Conservation (phyloP, 2,329 filamentous ascomycete species). For the Cephalotrichum gorgonifer region DNA sequence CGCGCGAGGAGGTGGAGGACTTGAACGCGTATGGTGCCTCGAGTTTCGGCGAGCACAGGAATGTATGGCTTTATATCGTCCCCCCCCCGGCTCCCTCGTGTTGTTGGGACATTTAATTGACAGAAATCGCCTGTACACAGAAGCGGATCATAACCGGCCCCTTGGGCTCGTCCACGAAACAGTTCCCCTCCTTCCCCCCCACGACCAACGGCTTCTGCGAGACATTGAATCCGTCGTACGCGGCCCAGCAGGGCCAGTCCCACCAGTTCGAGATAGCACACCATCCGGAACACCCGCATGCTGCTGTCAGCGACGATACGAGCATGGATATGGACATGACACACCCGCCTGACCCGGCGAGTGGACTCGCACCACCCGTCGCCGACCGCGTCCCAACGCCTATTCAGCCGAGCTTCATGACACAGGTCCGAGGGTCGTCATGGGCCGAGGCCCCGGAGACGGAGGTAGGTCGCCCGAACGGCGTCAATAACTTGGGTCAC, state of each 20-base stretch:
- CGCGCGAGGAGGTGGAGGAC: slow-evolving; percentile 1
- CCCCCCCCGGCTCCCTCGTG: neutral
- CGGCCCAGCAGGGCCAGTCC: slow-evolving; percentile 1
- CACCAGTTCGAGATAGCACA: neutral
- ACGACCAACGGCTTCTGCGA: slow-evolving; percentile 27
- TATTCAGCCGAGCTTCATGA: slow-evolving; percentile 47
- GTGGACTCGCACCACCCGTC: slow-evolving; percentile 9
- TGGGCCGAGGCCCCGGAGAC: slow-evolving; percentile 24
- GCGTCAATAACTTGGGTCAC: slow-evolving; percentile 26
- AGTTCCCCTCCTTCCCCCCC: slow-evolving; percentile 15
- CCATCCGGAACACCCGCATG: neutral
- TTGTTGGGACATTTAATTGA: slow-evolving; percentile 1
- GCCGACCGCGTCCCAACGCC: slow-evolving; percentile 46
- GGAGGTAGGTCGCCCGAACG: slow-evolving; percentile 20
- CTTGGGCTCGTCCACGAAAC: slow-evolving; percentile 34
- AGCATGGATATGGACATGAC: slow-evolving; percentile 44
- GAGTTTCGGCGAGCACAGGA: slow-evolving; percentile 1
- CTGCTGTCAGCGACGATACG: slow-evolving; percentile 16
- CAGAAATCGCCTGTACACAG: slow-evolving; percentile 21
- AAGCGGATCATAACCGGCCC: slow-evolving; percentile 42
- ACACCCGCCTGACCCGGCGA: slow-evolving; percentile 7
- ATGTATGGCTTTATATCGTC: neutral
- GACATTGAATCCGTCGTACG: slow-evolving; percentile 21
- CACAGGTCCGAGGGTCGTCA: slow-evolving; percentile 42
- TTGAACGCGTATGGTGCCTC: neutral